Evolutionary conservation across 495 filamentous ascomycete species (phyloP).

Genomic region (Delitschia confertaspora): DNA sequence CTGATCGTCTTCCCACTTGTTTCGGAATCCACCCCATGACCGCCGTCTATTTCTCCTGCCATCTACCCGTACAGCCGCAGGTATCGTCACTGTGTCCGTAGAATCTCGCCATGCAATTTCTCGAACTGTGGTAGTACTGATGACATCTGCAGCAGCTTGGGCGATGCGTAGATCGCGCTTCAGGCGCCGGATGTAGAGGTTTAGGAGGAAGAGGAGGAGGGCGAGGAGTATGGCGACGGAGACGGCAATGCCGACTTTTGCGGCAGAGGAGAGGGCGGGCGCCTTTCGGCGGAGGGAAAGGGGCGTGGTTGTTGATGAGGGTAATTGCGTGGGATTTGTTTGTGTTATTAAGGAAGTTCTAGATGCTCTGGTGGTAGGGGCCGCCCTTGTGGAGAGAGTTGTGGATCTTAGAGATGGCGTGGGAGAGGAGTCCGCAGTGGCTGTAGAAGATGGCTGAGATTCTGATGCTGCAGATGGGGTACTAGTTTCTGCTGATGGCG

Average conservation of each 20-base stretch:
- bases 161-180: conserved; percentile 13
- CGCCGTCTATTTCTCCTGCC: conserved; percentile 5
- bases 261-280: conserved; percentile 7
- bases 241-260: conserved; percentile 17
- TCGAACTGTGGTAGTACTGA: too few relatives aligned
- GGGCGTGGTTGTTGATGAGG: conserved; percentile 6
- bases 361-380: conserved; percentile 3
- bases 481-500: conserved; percentile 1
- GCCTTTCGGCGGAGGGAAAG: conserved; percentile 4
- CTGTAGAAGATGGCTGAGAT: not conserved
- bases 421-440: not conserved
- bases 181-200: conserved; percentile 20
- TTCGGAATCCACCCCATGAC: not conserved
- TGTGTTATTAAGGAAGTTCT: not conserved
- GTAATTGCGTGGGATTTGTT: not conserved
- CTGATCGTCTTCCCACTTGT: not conserved
- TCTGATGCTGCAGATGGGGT: not conserved
- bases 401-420: not conserved
- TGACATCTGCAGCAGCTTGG: conserved; percentile 9
- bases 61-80: not conserved
- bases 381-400: not conserved
- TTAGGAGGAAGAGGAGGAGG: conserved; percentile 3
- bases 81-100: not conserved
- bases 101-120: conserved; percentile 9
- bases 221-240: conserved; percentile 5